A percentile compares a stretch with the other conserved stretches of the same genome.
Evolutionary conservation across 2,329 filamentous ascomycete species (phyloP).

Genomic region (Fusarium verticillioides): DNA sequence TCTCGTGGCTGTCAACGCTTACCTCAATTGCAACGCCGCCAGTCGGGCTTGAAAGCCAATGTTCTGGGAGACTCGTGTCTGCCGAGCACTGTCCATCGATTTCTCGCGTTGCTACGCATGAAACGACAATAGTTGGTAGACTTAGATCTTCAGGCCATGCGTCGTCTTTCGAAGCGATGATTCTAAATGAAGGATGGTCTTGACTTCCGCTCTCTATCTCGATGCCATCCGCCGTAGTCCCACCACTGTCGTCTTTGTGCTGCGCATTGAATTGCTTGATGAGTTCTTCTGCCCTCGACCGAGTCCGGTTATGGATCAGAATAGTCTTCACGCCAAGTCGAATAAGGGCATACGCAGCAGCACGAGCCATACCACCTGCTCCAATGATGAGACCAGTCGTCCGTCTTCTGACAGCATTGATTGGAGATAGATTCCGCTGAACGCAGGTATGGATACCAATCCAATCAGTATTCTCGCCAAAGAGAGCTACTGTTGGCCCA

Average conservation of each 20-base stretch:
- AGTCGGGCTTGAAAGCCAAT: not conserved
- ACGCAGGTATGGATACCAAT: slow-evolving; percentile 3
- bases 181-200: not conserved
- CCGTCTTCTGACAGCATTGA: slow-evolving; percentile 4
- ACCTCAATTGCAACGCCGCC: slow-evolving; percentile 12
- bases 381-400: slow-evolving; percentile 5
- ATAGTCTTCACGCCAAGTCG: not conserved
- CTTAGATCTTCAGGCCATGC: not conserved
- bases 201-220: not conserved
- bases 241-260: rapidly evolving
- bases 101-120: not conserved
- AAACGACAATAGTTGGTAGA: not conserved
- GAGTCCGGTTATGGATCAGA: not conserved
- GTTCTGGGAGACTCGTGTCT: not conserved
- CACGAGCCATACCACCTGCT: slow-evolving; percentile 11
- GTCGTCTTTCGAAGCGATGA: not conserved
- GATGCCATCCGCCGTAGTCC: rapidly evolving
- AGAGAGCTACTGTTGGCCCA: not conserved
- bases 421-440: slow-evolving; percentile 1
- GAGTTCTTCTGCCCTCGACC: not conserved
- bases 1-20: not conserved
- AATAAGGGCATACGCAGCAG: not conserved
- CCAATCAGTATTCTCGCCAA: slow-evolving; percentile 10
- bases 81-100: not conserved
- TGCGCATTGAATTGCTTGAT: not conserved